These are phyloP conservation scores for Leishmania braziliensis DNA, from an alignment of 208 protist species.

Conservation along the genomic window DNA sequence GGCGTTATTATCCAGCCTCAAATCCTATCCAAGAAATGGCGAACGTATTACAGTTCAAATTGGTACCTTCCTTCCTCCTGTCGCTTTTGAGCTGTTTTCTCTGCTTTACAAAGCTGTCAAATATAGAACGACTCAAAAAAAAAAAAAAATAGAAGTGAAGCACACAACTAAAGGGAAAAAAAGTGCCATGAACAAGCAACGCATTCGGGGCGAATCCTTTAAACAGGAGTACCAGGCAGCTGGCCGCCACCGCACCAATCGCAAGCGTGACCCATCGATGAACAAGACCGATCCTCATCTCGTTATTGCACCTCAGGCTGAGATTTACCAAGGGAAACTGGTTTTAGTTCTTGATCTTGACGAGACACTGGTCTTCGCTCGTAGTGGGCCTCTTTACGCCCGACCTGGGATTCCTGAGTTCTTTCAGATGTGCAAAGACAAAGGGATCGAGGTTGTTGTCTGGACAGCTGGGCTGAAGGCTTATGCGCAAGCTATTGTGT, in stretches of 20 bases:
- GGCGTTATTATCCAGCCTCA: neutral
- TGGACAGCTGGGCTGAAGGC: conserved; percentile 92
- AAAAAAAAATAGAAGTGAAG: neutral
- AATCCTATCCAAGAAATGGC: neutral
- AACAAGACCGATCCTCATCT: conserved; percentile 78
- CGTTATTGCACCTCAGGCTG: conserved; percentile 78
- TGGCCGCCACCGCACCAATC: conserved; percentile 54
- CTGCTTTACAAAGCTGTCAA: neutral
- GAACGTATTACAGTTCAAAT: neutral
- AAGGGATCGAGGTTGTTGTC: conserved; percentile 87
- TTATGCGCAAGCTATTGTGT: conserved; percentile 92
- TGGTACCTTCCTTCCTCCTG: neutral
- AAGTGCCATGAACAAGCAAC: conserved; percentile 48
- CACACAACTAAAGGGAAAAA: conserved; percentile 5
- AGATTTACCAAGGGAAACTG: conserved; percentile 79
- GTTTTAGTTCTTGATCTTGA: conserved; percentile 91
- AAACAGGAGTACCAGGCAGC: conserved; percentile 92
- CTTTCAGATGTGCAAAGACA: conserved; percentile 86
- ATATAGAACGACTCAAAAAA: neutral
- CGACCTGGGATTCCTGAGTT: conserved; percentile 89
- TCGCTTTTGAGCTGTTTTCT: neutral
- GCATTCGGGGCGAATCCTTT: conserved; percentile 91
- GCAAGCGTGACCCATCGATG: conserved; percentile 91
- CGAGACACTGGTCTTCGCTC: conserved; percentile 91
- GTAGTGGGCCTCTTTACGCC: conserved; percentile 86